Conservation (phyloP, 192 early-diverging fungal species). For the Coemansia sp. region DNA sequence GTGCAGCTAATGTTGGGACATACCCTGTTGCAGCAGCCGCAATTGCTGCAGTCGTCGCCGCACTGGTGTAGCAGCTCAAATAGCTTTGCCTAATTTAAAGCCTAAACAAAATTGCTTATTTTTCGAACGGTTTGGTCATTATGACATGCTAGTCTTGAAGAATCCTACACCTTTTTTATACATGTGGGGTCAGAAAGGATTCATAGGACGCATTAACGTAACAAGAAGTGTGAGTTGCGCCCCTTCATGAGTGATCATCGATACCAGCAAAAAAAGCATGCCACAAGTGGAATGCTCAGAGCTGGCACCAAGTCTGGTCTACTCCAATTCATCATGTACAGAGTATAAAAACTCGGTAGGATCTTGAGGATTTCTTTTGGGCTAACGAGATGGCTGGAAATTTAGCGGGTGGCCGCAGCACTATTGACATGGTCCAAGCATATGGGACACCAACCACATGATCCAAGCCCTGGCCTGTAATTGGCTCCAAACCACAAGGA, state of each 20-base stretch:
- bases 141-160: neutral
- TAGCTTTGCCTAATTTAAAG: too few relatives aligned
- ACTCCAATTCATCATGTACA: conserved; percentile 40
- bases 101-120: neutral
- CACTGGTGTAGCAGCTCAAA: conserved; percentile 2
- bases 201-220: conserved; percentile 33
- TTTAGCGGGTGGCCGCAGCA: neutral
- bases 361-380: conserved; percentile 16
- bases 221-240: conserved; percentile 37
- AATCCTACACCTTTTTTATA: too few relatives aligned
- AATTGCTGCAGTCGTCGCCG: conserved; percentile 15
- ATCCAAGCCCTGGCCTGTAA: neutral
- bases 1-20: neutral
- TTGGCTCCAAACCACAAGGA: neutral
- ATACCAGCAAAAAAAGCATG: neutral
- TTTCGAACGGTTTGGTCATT: neutral
- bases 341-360: conserved; percentile 36
- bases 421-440: neutral
- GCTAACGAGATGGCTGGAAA: neutral
- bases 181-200: conserved; percentile 34
- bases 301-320: conserved; percentile 15
- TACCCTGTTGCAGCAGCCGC: conserved; percentile 13
- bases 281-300: too few relatives aligned
- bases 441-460: neutral
- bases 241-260: conserved; percentile 21